Evolutionary conservation across 2,329 filamentous ascomycete species (phyloP).

Genomic region (Gnomoniopsis smithogilvyi): DNA sequence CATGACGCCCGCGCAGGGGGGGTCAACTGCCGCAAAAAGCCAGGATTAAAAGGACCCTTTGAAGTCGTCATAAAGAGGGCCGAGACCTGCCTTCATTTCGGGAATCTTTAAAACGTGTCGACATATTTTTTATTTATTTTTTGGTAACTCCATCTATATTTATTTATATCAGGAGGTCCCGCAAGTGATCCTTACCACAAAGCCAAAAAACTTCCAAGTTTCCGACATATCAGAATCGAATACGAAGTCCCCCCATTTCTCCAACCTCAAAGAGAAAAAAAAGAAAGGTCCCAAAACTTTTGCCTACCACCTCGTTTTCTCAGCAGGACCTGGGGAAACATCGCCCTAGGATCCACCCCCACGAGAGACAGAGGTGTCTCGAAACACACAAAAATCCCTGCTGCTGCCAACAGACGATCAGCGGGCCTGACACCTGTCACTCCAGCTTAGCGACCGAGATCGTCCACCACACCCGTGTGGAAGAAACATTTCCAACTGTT

Average conservation of each 20-base stretch:
- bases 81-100: neutral
- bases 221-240: neutral
- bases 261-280: too few relatives aligned
- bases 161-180: neutral
- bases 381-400: neutral
- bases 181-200: neutral
- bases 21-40: neutral
- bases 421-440: neutral
- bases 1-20: neutral
- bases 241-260: neutral
- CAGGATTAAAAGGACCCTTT: neutral
- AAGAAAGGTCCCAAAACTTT: neutral
- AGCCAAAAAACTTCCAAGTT: neutral
- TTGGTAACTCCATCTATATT: neutral
- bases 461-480: neutral
- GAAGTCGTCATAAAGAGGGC: neutral
- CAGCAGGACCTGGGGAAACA: neutral
- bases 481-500: neutral
- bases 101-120: neutral
- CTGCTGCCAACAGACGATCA: neutral
- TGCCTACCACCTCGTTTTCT: too few relatives aligned
- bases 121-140: neutral
- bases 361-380: neutral
- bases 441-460: neutral
- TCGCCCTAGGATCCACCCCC: neutral